phyloP scores from a whole-genome alignment of 805 yeast species.

The Saturnispora halmiae region DNA sequence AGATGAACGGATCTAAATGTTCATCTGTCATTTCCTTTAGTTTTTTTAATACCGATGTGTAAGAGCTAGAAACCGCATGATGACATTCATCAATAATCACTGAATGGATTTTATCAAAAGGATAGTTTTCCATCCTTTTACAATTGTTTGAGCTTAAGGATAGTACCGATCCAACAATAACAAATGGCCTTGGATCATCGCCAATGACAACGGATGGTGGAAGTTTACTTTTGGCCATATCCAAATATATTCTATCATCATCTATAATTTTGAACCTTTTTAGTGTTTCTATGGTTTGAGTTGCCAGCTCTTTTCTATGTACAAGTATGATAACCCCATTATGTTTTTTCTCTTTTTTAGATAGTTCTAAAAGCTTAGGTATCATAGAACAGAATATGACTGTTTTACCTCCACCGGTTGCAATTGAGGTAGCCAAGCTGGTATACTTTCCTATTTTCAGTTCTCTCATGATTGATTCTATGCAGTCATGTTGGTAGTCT shows the following conservation, averaged over 20 bases:
- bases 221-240: slow-evolving; percentile 48
- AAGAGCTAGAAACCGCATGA: slow-evolving; percentile 72
- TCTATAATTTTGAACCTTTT: slow-evolving; percentile 26
- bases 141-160: slow-evolving; percentile 37
- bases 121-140: slow-evolving; percentile 41
- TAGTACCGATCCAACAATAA: slow-evolving; percentile 71
- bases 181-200: slow-evolving; percentile 23
- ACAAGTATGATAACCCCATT: slow-evolving; percentile 51
- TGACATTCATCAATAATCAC: slow-evolving; percentile 89
- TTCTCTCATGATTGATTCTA: slow-evolving; percentile 43
- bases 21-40: slow-evolving; percentile 33
- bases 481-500: slow-evolving; percentile 63
- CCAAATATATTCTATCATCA: slow-evolving; percentile 31
- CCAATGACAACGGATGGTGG: slow-evolving; percentile 26
- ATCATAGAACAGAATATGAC: slow-evolving; percentile 60
- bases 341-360: slow-evolving; percentile 26
- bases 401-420: slow-evolving; percentile 95
- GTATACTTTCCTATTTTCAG: slow-evolving; percentile 27
- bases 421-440: slow-evolving; percentile 73
- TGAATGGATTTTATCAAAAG: slow-evolving; percentile 55
- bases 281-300: slow-evolving; percentile 55
- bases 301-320: slow-evolving; percentile 70
- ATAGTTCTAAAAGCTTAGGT: slow-evolving; percentile 27
- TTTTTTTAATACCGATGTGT: slow-evolving; percentile 46
- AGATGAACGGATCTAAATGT: slow-evolving; percentile 41